Conservation (phyloP, 1,284 basidiomycete genomes). For the Ceratobasidium sp. region DNA sequence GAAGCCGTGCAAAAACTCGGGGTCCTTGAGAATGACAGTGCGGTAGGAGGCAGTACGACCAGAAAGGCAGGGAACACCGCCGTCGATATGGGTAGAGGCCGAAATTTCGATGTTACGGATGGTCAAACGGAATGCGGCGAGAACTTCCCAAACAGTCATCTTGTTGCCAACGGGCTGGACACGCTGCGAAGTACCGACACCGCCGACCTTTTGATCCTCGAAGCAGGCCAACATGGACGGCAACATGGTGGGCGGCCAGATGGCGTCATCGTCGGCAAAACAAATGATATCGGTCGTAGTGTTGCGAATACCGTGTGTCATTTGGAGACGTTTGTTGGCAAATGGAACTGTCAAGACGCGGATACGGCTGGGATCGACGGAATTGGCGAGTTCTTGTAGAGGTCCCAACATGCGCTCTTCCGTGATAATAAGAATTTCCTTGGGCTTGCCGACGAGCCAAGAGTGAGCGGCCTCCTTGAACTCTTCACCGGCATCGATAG, state of each 20-base stretch:
- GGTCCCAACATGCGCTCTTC: constrained; percentile 90
- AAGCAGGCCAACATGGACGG: constrained; percentile 89
- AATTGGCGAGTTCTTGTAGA: constrained; percentile 84
- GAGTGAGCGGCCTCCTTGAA: constrained; percentile 91
- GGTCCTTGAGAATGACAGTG: constrained; percentile 92
- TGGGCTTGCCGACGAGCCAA: constrained; percentile 90
- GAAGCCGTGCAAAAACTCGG: constrained; percentile 89
- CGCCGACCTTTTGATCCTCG: constrained; percentile 91
- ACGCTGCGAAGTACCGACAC: constrained; percentile 89
- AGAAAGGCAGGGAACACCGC: constrained; percentile 89
- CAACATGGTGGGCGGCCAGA: constrained; percentile 90
- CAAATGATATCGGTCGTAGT: constrained; percentile 92
- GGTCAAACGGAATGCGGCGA: constrained; percentile 89
- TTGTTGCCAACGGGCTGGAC: constrained; percentile 79
- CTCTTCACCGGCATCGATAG: constrained; percentile 93
- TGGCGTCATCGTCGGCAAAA: constrained; percentile 95
- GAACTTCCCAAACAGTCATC: constrained; percentile 94
- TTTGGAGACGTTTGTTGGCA: constrained; percentile 92
- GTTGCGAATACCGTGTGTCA: constrained; percentile 90
- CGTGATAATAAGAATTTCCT: constrained; percentile 93
- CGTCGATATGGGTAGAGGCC: constrained; percentile 89
- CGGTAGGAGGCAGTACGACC: constrained; percentile 92
- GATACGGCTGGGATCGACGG: constrained; percentile 84
- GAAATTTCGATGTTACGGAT: constrained; percentile 94
- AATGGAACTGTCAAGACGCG: constrained; percentile 89